phyloP scores from a whole-genome alignment of 139 green algal species.

The Chlamydomonas schloesseri region DNA sequence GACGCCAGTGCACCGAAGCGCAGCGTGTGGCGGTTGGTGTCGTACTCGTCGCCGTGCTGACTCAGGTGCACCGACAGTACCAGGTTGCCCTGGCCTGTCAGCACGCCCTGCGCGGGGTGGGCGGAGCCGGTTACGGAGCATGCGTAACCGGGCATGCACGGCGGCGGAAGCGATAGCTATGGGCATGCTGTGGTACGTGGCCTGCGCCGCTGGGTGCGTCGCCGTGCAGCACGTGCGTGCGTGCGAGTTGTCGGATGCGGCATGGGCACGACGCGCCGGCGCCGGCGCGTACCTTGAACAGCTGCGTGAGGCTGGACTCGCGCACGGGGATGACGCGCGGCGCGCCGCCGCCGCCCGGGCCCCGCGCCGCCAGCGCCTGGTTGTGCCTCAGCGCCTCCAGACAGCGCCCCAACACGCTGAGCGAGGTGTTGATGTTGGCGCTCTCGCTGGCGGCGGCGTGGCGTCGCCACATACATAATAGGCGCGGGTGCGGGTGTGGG shows the following conservation, averaged over 20 bases:
- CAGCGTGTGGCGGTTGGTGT: constrained; percentile 51
- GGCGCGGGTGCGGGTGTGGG: too few species aligned
- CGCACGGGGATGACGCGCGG: constrained; percentile 70
- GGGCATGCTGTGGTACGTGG: background rate
- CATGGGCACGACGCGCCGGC: too few species aligned
- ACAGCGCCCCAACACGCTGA: constrained; percentile 86
- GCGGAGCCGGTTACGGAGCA: too few species aligned
- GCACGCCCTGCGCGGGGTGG: constrained; percentile 16
- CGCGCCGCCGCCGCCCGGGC: constrained; percentile 4
- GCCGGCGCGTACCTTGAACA: constrained; percentile 38
- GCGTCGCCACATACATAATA: too few species aligned
- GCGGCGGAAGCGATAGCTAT: background rate
- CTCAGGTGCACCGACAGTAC: constrained; percentile 80
- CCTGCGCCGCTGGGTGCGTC: too few species aligned
- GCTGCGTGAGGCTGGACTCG: constrained; percentile 64
- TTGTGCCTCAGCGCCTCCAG: constrained; percentile 85
- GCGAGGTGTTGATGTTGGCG: constrained; percentile 84
- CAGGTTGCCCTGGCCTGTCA: constrained; percentile 65
- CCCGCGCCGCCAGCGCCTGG: constrained; percentile 57
- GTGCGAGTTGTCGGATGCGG: too few species aligned
- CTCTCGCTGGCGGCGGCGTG: constrained; percentile 81
- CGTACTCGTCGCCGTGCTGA: constrained; percentile 70
- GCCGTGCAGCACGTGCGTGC: too few species aligned
- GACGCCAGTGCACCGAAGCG: constrained; percentile 10
- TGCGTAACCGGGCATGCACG: too few species aligned